Base-by-base conservation (phyloP, 441 rosid genomes). In the Populus hybrid region DNA sequence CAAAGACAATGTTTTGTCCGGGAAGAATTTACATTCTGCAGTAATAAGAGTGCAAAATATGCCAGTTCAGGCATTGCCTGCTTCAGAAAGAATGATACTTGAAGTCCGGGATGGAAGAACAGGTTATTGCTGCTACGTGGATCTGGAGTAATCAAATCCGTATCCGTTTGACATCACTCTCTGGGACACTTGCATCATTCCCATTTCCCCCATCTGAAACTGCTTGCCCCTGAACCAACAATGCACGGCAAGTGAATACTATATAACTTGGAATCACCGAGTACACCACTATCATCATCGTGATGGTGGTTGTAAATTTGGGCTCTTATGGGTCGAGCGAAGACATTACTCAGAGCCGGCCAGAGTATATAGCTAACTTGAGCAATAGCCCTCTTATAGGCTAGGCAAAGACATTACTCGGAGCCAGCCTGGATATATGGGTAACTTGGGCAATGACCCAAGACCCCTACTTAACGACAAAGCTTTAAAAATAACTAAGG, bases 171-270 rank as follows among this genome's bases (percentile, higher is more conserved):
- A 85, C 88, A 83, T 95, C 97, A 77, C 80, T 83, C 82, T 85
- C 94, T 0, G 94, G 99, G 11, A 93, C 99, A 82, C 88, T 88
- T 73, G 80, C 85, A 42, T 93, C 99, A 70, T 82, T 82, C 50
- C 88, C 87, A 35, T 78, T 87, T 3, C 90, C 92, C 70, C 76
- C 76, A 70, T 8, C 84, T 29, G 89, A 82, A 68, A 23, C 87
- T 7, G 80, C 3, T 74, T 84, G 86, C 68, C 87, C 89, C 90
- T 87, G 90, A 72, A 77, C 70, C 80, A 59, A 74, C 63, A 74
- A 74, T 74, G 21, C 59, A 63, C 40, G 11, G 61, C 26, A 24
- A 63, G 29, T 69, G 69, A 68, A 26, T 35, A 28, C 11, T 14
- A 33, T 14, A 33, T 6, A 75, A 38, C 36, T 3, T 3, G 21